Conservation (phyloP, 164 flowering plant species). For the Houttuynia cordata region DNA sequence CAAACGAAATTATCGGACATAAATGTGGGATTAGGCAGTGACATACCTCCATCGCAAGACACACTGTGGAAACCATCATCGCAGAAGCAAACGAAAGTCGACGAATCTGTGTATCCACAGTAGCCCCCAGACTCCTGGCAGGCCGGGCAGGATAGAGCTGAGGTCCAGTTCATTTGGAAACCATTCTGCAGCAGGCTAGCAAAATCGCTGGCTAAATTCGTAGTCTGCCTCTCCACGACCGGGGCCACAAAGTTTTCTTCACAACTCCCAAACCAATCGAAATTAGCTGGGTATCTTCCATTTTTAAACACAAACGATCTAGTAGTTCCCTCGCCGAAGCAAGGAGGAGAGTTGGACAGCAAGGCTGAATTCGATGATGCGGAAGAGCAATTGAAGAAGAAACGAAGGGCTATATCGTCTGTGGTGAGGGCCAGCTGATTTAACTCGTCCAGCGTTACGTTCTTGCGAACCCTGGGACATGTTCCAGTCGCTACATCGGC, state of each 20-base stretch:
- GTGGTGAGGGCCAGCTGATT: neutral
- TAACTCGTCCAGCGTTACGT: neutral
- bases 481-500: neutral
- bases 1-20: neutral
- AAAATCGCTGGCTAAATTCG: neutral
- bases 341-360: neutral
- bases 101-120: neutral
- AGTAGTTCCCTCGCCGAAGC: neutral
- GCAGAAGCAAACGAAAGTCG: neutral
- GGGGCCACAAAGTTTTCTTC: neutral
- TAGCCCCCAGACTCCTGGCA: neutral
- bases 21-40: neutral
- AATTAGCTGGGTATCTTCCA: neutral
- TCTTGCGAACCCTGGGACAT: neutral
- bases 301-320: neutral
- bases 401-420: neutral
- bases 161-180: neutral
- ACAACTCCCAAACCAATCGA: neutral
- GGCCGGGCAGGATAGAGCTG: neutral
- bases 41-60: neutral
- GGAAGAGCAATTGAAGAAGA: slow-evolving; percentile 1
- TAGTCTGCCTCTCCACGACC: neutral
- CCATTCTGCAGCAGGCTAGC: neutral
- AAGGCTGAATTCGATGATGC: too few species aligned
- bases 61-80: neutral